Evolutionary conservation across 306 rosid species (phyloP).

Genomic region (Quercus aquifolioides): DNA sequence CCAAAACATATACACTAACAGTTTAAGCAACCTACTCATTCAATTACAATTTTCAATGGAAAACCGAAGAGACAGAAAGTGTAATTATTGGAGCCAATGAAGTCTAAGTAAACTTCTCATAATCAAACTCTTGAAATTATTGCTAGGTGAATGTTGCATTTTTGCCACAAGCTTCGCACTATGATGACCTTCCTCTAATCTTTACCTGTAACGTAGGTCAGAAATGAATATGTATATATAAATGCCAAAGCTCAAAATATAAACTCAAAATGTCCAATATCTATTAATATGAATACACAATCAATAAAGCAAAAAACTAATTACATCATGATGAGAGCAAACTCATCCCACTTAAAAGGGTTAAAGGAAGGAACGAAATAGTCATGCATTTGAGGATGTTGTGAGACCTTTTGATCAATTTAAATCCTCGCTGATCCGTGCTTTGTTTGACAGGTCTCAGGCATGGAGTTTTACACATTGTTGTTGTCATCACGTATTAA

Average conservation of each 20-base stretch:
- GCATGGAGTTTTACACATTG: too few relatives aligned
- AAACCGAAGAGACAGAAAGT: not conserved
- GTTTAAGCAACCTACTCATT: too few relatives aligned
- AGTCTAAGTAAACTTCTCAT: constrained; percentile 78
- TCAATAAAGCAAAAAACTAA: not conserved
- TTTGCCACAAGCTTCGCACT: constrained; percentile 79
- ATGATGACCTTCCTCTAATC: constrained; percentile 78
- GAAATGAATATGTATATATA: not conserved
- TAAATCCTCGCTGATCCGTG: too few relatives aligned
- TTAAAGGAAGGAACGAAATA: too few relatives aligned
- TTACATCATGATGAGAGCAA: not conserved
- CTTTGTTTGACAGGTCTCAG: too few relatives aligned
- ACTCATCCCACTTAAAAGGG: not conserved
- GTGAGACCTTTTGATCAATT: too few relatives aligned
- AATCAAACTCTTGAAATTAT: constrained; percentile 75
- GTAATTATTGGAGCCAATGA: constrained; percentile 60
- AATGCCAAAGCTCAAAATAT: not conserved
- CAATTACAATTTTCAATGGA: not conserved
- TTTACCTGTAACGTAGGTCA: constrained; percentile 56
- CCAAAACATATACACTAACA: too few relatives aligned
- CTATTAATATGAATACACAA: not conserved
- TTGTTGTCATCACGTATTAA: too few relatives aligned
- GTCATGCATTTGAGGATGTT: too few relatives aligned
- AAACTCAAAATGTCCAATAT: not conserved
- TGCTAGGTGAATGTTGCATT: constrained; percentile 50